phyloP scores from a whole-genome alignment of 139 green algal species.

The Closterium sp. region DNA sequence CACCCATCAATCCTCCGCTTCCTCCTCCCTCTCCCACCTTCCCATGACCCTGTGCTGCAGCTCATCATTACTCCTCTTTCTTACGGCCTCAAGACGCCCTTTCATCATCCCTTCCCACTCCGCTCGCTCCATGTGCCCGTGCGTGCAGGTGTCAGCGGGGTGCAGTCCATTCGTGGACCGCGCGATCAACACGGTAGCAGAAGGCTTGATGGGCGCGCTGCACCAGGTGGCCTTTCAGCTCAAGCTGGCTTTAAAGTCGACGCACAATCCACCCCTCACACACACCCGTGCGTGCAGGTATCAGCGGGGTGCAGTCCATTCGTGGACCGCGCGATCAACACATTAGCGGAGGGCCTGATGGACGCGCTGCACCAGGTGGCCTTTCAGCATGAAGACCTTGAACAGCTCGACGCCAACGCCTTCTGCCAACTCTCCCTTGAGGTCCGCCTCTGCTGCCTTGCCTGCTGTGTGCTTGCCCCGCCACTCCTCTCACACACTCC shows the following conservation, averaged over 20 bases:
- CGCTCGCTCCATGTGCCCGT: too few relatives aligned
- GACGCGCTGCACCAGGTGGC: constrained; percentile 28
- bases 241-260: too few relatives aligned
- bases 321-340: constrained; percentile 34
- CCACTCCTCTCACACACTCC: too few relatives aligned
- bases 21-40: too few relatives aligned
- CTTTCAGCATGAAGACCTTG: not conserved
- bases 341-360: constrained; percentile 38
- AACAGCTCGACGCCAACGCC: constrained; percentile 40
- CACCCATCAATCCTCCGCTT: too few relatives aligned
- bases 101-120: too few relatives aligned
- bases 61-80: too few relatives aligned
- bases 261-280: too few relatives aligned
- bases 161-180: constrained; percentile 28
- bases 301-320: constrained; percentile 25
- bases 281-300: too few relatives aligned
- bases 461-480: too few relatives aligned
- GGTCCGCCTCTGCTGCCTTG: constrained; percentile 11
- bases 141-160: constrained; percentile 42
- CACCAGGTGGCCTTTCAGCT: constrained; percentile 19
- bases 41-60: too few relatives aligned
- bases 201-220: constrained; percentile 41
- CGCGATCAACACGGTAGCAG: constrained; percentile 31
- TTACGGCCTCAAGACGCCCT: too few relatives aligned
- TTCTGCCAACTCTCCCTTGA: constrained; percentile 49